phyloP scores from a whole-genome alignment of 116 monocot species.

The Trichopus zeylanicus region DNA sequence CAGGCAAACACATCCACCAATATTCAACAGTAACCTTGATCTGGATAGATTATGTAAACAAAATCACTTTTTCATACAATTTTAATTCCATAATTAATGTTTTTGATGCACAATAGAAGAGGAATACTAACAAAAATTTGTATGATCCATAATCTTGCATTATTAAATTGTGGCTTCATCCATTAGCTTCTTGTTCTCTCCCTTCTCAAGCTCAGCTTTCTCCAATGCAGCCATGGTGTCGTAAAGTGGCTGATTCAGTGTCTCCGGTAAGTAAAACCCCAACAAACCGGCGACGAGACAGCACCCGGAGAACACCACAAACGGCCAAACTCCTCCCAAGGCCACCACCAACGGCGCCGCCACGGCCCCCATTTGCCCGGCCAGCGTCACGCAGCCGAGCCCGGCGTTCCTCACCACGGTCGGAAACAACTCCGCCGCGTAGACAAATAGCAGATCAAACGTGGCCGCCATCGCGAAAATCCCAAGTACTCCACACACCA shows the following conservation, averaged over 20 bases:
- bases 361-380: constrained; percentile 59
- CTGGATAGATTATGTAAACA: no score
- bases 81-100: no score
- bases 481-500: constrained; percentile 42
- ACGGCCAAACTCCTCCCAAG: constrained; percentile 37
- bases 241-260: constrained; percentile 42
- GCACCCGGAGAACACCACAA: constrained; percentile 42
- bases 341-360: constrained; percentile 63
- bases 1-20: no score
- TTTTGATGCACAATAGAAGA: no score
- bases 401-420: constrained; percentile 74
- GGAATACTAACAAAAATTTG: no score
- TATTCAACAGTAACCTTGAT: no score
- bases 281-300: constrained; percentile 43
- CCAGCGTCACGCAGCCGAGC: constrained; percentile 56
- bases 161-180: no score
- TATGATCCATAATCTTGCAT: no score
- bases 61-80: no score
- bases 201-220: neutral
- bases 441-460: constrained; percentile 48
- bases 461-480: constrained; percentile 70
- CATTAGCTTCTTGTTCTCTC: neutral
- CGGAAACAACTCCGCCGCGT: constrained; percentile 73
- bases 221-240: constrained; percentile 61
- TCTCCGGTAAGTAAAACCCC: constrained; percentile 54